Conservation (phyloP, 805 yeast genomes). For the Yarrowia osloensis region DNA sequence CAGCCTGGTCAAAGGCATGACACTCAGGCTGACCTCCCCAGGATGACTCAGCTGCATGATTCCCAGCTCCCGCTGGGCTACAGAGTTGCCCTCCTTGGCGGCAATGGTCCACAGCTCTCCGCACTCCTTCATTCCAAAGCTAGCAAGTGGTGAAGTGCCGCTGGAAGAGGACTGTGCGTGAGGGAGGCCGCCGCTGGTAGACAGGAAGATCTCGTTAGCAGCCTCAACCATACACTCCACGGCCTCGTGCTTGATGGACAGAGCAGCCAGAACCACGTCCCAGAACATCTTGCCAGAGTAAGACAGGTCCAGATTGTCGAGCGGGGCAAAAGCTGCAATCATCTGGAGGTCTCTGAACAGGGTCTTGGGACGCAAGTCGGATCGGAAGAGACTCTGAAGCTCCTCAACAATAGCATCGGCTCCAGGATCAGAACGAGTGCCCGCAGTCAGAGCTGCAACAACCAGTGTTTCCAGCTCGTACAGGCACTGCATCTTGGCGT, state of each 20-base stretch:
- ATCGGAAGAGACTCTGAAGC: slow-evolving; percentile 38
- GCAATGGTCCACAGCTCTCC: slow-evolving; percentile 40
- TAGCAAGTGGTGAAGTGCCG: slow-evolving; percentile 32
- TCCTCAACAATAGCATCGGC: slow-evolving; percentile 43
- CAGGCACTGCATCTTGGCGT: slow-evolving; percentile 37
- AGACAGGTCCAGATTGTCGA: slow-evolving; percentile 38
- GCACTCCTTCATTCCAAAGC: slow-evolving; percentile 37
- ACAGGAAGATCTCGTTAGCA: slow-evolving; percentile 38
- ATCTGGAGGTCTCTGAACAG: slow-evolving; percentile 43
- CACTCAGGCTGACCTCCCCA: slow-evolving; percentile 36
- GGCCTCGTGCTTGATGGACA: slow-evolving; percentile 38
- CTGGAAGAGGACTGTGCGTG: background rate
- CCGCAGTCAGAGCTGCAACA: slow-evolving; percentile 35
- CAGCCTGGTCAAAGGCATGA: slow-evolving; percentile 37
- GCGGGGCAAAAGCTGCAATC: slow-evolving; percentile 42
- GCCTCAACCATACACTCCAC: slow-evolving; percentile 34
- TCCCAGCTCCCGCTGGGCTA: slow-evolving; percentile 39
- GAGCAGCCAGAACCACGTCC: slow-evolving; percentile 44
- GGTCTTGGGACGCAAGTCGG: slow-evolving; percentile 40
- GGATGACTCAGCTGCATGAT: slow-evolving; percentile 40
- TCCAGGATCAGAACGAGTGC: slow-evolving; percentile 34
- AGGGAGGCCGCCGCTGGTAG: slow-evolving; percentile 4
- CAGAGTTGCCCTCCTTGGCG: slow-evolving; percentile 38
- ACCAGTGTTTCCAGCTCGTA: slow-evolving; percentile 38
- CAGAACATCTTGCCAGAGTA: slow-evolving; percentile 43